These are phyloP conservation scores for Pythium pyrilobum DNA, from an alignment of 352 stramenopile genomes.

Conservation along the genomic window DNA sequence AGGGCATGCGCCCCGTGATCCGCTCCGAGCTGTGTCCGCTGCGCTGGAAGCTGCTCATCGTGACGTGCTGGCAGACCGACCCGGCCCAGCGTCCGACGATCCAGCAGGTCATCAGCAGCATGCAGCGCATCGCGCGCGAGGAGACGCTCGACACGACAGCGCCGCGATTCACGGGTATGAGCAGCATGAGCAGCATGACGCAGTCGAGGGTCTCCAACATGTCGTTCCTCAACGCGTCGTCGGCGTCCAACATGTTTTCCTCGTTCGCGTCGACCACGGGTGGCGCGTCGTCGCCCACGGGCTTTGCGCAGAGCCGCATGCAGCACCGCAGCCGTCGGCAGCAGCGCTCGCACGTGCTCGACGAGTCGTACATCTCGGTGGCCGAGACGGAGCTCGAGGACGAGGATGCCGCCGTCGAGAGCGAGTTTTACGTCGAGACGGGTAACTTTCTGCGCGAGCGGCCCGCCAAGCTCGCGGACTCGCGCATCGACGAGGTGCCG, in stretches of 20 bases:
- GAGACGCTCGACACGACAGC: constrained; percentile 60
- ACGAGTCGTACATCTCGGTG: constrained; percentile 23
- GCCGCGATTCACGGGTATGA: constrained; percentile 24
- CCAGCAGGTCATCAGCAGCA: constrained; percentile 76
- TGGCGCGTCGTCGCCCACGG: constrained; percentile 13
- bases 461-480: constrained; percentile 14
- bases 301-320: constrained; percentile 16
- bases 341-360: constrained; percentile 11
- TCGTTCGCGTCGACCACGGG: constrained; percentile 8
- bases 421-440: constrained; percentile 20
- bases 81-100: constrained; percentile 79
- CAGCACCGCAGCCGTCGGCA: neutral
- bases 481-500: constrained; percentile 19
- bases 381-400: constrained; percentile 23
- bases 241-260: constrained; percentile 10
- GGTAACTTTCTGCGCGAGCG: constrained; percentile 20
- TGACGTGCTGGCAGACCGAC: constrained; percentile 82
- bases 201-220: constrained; percentile 21
- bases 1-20: constrained; percentile 62
- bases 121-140: constrained; percentile 76
- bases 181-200: constrained; percentile 21
- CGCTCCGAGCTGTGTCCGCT: constrained; percentile 59
- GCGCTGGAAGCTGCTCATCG: constrained; percentile 74
- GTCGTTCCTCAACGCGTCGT: constrained; percentile 20
- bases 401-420: constrained; percentile 18